Percentiles rank a stretch among this genome's conserved stretches.
These are phyloP conservation scores for Davidsoniella australis DNA, from an alignment of 2,329 filamentous ascomycete genomes.

Conservation along the genomic window DNA sequence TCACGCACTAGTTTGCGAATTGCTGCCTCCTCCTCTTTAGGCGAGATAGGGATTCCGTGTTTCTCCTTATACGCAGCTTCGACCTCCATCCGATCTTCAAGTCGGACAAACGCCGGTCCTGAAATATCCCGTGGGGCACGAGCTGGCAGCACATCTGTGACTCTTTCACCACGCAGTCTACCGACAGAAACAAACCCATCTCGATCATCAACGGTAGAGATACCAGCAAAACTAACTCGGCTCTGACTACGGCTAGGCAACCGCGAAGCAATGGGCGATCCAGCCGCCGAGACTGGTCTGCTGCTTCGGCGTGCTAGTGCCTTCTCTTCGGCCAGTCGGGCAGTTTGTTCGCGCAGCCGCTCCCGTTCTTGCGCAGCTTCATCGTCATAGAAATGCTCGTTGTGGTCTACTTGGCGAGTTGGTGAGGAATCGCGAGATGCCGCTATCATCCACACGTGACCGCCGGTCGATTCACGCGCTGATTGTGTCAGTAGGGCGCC, in stretches of 20 bases:
- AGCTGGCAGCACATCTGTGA: neutral
- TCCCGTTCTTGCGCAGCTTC: constrained; percentile 32
- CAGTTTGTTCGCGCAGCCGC: constrained; percentile 15
- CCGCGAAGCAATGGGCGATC: constrained; percentile 2
- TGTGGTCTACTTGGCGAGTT: too few relatives aligned
- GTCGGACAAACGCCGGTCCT: constrained; percentile 46
- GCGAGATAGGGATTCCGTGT: constrained; percentile 23
- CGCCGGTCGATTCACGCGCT: constrained; percentile 44
- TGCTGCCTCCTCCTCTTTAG: constrained; percentile 39
- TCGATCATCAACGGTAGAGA: neutral
- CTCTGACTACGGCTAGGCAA: constrained; percentile 32
- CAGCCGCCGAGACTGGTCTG: constrained; percentile 3
- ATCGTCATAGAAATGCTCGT: constrained; percentile 34
- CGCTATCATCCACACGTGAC: constrained; percentile 48
- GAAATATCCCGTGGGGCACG: constrained; percentile 13
- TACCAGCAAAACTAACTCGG: constrained; percentile 23
- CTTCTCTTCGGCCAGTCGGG: neutral
- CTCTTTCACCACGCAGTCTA: constrained; percentile 1
- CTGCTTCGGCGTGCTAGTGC: constrained; percentile 4
- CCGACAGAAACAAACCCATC: neutral
- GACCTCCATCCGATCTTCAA: constrained; percentile 41
- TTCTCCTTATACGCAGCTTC: constrained; percentile 5
- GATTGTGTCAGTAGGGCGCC: constrained; percentile 45
- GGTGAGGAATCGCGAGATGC: constrained; percentile 38
- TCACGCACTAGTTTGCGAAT: constrained; percentile 39